These are phyloP conservation scores for Cyberlindnera xylosilytica DNA, from an alignment of 805 yeast genomes.

Conservation along the genomic window DNA sequence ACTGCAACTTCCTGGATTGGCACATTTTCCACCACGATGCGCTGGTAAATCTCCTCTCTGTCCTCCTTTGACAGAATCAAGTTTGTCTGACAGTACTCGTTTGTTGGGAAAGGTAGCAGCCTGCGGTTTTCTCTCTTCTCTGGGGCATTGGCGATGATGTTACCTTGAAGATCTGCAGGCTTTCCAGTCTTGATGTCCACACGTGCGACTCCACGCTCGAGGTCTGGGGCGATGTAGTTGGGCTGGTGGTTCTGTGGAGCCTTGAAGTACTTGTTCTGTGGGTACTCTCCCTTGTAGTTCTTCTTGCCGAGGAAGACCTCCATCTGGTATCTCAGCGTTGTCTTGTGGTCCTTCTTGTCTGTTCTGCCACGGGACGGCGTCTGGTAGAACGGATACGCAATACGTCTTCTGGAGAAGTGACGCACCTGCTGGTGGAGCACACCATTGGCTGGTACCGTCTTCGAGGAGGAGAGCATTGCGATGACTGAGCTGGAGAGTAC, in stretches of 20 bases:
- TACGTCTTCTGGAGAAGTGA: constrained; percentile 46
- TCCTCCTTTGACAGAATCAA: constrained; percentile 54
- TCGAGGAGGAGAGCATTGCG: constrained; percentile 9
- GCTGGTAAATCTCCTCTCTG: constrained; percentile 58
- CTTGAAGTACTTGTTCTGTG: constrained; percentile 67
- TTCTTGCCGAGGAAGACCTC: constrained; percentile 78
- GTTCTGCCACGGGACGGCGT: constrained; percentile 39
- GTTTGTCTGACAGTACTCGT: constrained; percentile 67
- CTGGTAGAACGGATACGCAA: constrained; percentile 55
- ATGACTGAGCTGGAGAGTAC: neutral
- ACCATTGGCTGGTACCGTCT: constrained; percentile 2
- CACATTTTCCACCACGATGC: constrained; percentile 47
- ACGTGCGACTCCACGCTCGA: constrained; percentile 39
- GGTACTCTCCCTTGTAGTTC: constrained; percentile 80
- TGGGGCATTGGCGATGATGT: constrained; percentile 9
- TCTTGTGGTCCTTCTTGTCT: constrained; percentile 40
- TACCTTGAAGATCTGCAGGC: constrained; percentile 25
- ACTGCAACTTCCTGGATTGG: constrained; percentile 74
- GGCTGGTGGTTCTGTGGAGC: constrained; percentile 69
- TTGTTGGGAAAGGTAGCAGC: constrained; percentile 82
- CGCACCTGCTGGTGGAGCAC: constrained; percentile 34
- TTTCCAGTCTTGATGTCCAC: constrained; percentile 33
- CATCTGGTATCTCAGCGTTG: constrained; percentile 61
- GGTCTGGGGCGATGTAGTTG: constrained; percentile 62
- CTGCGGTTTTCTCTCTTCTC: constrained; percentile 13